Evolutionary conservation across 768 basidiomycete genomes (phyloP).

Genomic region (Termitomyces sp.): DNA sequence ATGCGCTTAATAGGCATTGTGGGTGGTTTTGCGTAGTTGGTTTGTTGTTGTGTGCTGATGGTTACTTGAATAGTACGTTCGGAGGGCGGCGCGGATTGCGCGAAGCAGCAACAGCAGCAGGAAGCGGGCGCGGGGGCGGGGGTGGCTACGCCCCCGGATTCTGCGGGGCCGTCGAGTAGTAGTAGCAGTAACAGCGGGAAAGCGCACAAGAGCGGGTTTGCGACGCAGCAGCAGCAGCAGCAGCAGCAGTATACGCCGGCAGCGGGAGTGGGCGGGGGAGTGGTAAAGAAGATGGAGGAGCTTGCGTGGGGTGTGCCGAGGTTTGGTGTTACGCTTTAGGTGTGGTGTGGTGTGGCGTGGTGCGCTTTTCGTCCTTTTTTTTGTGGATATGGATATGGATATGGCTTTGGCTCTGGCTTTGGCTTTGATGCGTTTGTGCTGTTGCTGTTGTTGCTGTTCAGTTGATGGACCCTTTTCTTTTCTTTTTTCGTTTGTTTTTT

Average conservation of each 20-base stretch:
- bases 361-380: neutral
- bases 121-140: no score
- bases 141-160: neutral
- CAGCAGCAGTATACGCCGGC: neutral
- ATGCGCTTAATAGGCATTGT: constrained; percentile 92
- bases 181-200: neutral
- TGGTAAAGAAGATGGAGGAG: constrained; percentile 9
- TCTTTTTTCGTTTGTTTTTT: no score
- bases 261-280: neutral
- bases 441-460: no score
- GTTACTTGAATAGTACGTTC: constrained; percentile 56
- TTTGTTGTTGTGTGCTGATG: neutral
- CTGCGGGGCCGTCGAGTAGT: no score
- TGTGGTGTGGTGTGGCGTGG: neutral
- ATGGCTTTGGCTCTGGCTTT: no score
- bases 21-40: constrained; percentile 31
- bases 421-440: no score
- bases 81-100: constrained; percentile 78
- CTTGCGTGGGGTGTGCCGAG: constrained; percentile 6
- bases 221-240: neutral
- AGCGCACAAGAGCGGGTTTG: neutral
- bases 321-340: constrained; percentile 10
- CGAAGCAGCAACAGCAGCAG: constrained; percentile 27
- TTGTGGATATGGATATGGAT: no score
- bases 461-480: no score